Conservation (phyloP, 106 monocot species). For the Dioscorea alata region DNA sequence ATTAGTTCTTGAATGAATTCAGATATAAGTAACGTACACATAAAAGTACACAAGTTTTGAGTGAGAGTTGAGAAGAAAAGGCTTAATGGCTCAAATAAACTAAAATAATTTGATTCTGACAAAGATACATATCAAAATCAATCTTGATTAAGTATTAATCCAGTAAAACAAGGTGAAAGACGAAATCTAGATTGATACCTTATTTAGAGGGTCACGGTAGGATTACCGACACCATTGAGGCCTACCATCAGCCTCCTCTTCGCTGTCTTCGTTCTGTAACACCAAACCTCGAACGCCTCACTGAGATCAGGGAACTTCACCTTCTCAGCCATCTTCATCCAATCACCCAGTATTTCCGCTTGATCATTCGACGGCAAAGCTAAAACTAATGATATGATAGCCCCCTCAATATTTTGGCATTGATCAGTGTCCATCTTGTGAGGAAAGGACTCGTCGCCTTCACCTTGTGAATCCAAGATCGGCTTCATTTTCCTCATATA, state of each 20-base stretch:
- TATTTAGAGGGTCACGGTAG: constrained; percentile 46
- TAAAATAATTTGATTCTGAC: no score
- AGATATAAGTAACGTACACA: no score
- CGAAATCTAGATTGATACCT: not conserved
- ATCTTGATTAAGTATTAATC: no score
- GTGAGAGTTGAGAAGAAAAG: no score
- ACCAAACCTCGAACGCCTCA: constrained; percentile 98
- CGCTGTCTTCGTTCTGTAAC: constrained; percentile 73
- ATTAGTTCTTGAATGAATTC: no score
- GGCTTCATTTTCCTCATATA: constrained; percentile 73
- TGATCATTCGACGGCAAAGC: constrained; percentile 84
- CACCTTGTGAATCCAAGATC: constrained; percentile 40
- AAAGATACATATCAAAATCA: no score
- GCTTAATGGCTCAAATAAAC: no score
- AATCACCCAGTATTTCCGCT: constrained; percentile 75
- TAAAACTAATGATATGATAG: constrained; percentile 67
- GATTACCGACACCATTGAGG: constrained; percentile 31
- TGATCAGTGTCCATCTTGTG: constrained; percentile 62
- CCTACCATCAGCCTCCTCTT: constrained; percentile 53
- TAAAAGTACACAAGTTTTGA: no score
- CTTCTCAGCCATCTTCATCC: constrained; percentile 64
- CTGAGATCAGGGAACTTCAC: constrained; percentile 75
- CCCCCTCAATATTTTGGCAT: constrained; percentile 78
- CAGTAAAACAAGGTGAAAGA: no score
- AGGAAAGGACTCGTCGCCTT: constrained; percentile 30